Base-by-base conservation (phyloP, 108 stramenopile species). In the Parmales sp. region DNA sequence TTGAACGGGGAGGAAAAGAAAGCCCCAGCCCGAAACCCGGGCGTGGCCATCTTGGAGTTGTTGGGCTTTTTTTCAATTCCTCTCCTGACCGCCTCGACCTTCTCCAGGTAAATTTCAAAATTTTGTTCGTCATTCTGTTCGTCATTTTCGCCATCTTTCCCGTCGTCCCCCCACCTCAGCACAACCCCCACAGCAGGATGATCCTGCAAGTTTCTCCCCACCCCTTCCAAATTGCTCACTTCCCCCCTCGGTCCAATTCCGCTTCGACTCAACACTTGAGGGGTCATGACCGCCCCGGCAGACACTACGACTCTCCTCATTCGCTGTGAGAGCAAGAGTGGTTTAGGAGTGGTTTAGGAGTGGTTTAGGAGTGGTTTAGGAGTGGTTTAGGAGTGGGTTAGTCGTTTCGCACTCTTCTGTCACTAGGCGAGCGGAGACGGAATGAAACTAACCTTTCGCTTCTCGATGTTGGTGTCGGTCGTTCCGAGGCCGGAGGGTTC, bases 201-300 rank as follows among this genome's bases (percentile, higher is more conserved):
- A 16, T 60, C 54, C 28, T 60, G 54, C 28, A 60, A 16, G 54
- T 60, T 60, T 34, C 20, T 60, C 54, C 54, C 54, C 1, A 60
- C 54, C 54, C 54, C 54, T 34, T 60, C 20, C 26, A 60, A 29
- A 1, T 60, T 34, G 31, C 7, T 16, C 2, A 60, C 31, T 11
- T 60, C 54, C 8, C 54, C 26, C 4, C 20, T 5, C 54, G 13
- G 31, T 16, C 54, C 29, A 2, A 60, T 3, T 7, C 54, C 54
- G n/a, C n/a, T 19, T 11, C 20, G 29, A 4, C 2, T 29, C 29
- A 60, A 3, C 3, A 60, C 13, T 20, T 34, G 29, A 28, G 54
- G 54, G 16, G 54, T 60, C 54, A 28, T 34, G 29, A 34, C 36
- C 31, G 54, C 54, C 28, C 54, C 54, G 29, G 54, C 54, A 3